Evolutionary conservation across 228 moss, liverwort and hornwort species (phyloP), one percentile per base, ranked within the genome.

Genomic region (Sphagnum fallax): DNA sequence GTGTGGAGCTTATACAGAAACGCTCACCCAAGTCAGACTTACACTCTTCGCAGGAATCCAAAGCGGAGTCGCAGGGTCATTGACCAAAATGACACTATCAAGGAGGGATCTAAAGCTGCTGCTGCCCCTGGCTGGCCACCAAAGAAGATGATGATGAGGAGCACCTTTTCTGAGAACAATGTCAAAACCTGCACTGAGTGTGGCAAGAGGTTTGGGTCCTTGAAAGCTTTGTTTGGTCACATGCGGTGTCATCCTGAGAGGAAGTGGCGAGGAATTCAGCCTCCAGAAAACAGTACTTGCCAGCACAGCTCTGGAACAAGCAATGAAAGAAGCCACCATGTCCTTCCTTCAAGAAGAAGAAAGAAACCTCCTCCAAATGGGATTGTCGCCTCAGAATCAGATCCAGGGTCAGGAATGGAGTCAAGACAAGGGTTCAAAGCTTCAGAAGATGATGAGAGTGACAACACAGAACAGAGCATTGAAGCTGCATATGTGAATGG

Each of bases 241-340:
- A 98, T 98, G 98, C 76, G 98, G 80, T 98, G 93, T 72, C 98
- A 98, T 75, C 98, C 98, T 1, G 94, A 94, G 80, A 91, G 98
- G 6, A 76, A 83, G 63, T 98, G 94, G 94, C 74, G 98, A 67
- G 98, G 98, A 62, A 92, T 94, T 83, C 90, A 89, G 48, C 91
- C 87, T 6, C 97, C 98, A 13, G 77, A 87, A 0, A 55, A 8
- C 8, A 32, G 32, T 32, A 2, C 32, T 32, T 15, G 15, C 59
- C 67, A 71, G 66, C 69, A 72, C 61, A 72, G 69, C 3, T 32
- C 32, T 58, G 70, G 70, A 5, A 70, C 74, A 16, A 62, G 76
- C 14, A 82, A 67, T 63, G 69, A 78, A 16, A 78, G 69, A 15
- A 69, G 64, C 47, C 59, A 52, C 10, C 61, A 32, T 32, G 75